phyloP scores from a whole-genome alignment of 2,329 filamentous ascomycete species.

The Fusarium nygamai region DNA sequence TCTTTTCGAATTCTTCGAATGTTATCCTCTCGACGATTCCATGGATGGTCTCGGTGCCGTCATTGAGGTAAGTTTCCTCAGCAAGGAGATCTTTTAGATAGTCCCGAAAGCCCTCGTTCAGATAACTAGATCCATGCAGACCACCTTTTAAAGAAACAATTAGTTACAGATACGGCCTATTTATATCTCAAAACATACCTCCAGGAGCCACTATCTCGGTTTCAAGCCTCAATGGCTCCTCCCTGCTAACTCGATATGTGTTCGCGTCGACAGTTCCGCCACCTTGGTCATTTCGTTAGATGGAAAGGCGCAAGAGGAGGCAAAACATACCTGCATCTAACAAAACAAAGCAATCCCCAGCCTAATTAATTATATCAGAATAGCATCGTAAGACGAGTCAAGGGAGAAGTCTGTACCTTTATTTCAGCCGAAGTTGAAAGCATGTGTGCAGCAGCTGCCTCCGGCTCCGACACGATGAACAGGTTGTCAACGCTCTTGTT shows the following conservation, averaged over 20 bases:
- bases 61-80: background rate
- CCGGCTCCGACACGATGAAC: constrained; percentile 1
- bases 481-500: background rate
- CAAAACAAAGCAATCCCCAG: background rate
- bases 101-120: background rate
- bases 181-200: fast-evolving
- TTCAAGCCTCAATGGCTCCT: background rate
- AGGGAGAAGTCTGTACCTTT: fast-evolving
- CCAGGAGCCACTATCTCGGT: background rate
- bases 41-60: background rate
- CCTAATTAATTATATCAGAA: fast-evolving
- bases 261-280: background rate
- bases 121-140: background rate
- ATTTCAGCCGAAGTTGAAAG: background rate
- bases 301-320: fast-evolving
- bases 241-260: background rate
- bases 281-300: background rate
- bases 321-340: background rate
- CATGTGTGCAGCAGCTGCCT: background rate
- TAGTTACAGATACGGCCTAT: fast-evolving
- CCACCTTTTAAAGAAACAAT: background rate
- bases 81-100: background rate
- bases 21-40: background rate
- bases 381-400: fast-evolving
- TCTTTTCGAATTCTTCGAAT: background rate